Base-by-base conservation (phyloP, 129 eudicot genomes). In the Apium graveolens region DNA sequence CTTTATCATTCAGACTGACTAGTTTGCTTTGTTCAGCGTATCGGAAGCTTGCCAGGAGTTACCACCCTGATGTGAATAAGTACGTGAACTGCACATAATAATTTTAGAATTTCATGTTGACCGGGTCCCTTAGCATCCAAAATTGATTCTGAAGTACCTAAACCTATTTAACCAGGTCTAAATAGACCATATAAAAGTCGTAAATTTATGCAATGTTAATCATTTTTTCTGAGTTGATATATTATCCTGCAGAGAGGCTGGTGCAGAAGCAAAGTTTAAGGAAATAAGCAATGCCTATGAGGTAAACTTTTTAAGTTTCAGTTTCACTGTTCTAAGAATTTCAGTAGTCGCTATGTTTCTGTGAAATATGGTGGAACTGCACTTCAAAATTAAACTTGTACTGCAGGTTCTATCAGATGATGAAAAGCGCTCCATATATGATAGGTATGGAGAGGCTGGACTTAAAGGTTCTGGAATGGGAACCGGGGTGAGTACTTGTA, bases 61-160 rank as follows among this genome's bases (percentile, higher is more conserved):
- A 85, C 80, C 98, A 94, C 83, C 98, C 98, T 49, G 98, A 94
- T 87, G 98, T 94, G 79, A 94, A 94, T 92, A 94, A 94, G 98
- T 94, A 83, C 81, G 97, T 81, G 29, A 44, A 16, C 63, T 82
- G 73, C 71, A 26, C 37, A 57, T 86, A 48, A 17, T 13, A 43
- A 17, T 11, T 44, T 42, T 3, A 27, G 4, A 11, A 18, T 21
- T 18, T 8, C 31, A 11, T 41, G 26, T 41, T 72, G 24, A 24
- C 7, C 4, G 42, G 48, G 3, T 41, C 43, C 34, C 24, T 20
- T 34, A 20, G 74, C 12, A 13, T 35, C n/a, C 26, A 10, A 70
- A 35, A 70, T 4, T 8, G 74, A 20, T 21, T 14, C 18, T 27
- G 38, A 29, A 65, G 71, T 4, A 31, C 38, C 39, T 65, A 65